A percentile compares a stretch with the other conserved stretches of the same genome.
Evolutionary conservation across 1,284 basidiomycete species (phyloP).

Genomic region (Volvariella volvacea): DNA sequence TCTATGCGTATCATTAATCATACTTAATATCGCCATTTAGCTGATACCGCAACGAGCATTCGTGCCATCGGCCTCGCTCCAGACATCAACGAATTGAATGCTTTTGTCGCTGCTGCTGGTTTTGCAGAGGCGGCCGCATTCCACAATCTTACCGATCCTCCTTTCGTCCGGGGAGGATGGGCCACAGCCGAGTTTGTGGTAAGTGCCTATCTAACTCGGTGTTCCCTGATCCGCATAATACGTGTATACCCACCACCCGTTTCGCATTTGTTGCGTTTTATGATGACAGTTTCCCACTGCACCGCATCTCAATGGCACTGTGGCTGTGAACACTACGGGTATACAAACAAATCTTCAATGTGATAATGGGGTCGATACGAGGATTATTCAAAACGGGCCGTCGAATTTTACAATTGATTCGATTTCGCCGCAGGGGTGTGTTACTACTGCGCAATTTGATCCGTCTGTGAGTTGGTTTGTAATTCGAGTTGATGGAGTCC

Average conservation of each 20-base stretch:
- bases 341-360: slow-evolving; percentile 45
- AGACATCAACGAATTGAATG: slow-evolving; percentile 34
- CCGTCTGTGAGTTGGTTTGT: slow-evolving; percentile 18
- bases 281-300: slow-evolving; percentile 33
- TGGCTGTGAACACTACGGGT: slow-evolving; percentile 47
- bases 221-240: background rate
- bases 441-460: slow-evolving; percentile 28
- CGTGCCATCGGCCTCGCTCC: slow-evolving; percentile 36
- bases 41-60: slow-evolving; percentile 28
- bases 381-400: too few species aligned
- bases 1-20: background rate
- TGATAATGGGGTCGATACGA: slow-evolving; percentile 17
- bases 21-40: slow-evolving; percentile 17
- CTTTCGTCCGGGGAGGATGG: slow-evolving; percentile 44
- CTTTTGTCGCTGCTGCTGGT: slow-evolving; percentile 55
- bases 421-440: slow-evolving; percentile 38
- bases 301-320: slow-evolving; percentile 40
- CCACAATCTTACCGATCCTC: slow-evolving; percentile 41
- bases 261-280: slow-evolving; percentile 6
- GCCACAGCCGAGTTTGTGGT: slow-evolving; percentile 44
- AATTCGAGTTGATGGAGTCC: too few species aligned
- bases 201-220: slow-evolving; percentile 6
- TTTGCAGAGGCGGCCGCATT: slow-evolving; percentile 35
- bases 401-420: slow-evolving; percentile 28
- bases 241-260: slow-evolving; percentile 1